phyloP scores from a whole-genome alignment of 2,329 filamentous ascomycete genomes.

The Colletotrichum karsti region DNA sequence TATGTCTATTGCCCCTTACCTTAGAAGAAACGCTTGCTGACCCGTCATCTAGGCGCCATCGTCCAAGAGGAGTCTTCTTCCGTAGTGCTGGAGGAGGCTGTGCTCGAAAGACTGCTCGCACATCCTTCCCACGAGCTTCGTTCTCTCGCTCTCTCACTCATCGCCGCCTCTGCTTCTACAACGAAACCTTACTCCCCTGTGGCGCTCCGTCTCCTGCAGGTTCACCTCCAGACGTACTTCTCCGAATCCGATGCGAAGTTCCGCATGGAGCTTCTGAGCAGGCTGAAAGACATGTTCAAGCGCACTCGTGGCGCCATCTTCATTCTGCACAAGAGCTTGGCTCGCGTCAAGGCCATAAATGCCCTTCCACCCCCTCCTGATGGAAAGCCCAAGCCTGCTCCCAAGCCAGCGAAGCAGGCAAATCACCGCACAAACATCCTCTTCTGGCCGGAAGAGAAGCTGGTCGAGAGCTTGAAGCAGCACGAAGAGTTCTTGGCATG shows the following conservation, averaged over 20 bases:
- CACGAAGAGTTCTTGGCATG: constrained; percentile 75
- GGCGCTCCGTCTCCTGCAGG: constrained; percentile 69
- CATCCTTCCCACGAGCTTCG: constrained; percentile 72
- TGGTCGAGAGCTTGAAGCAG: constrained; percentile 50
- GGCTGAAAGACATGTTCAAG: constrained; percentile 79
- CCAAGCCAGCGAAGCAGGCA: constrained; percentile 23
- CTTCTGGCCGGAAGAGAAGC: constrained; percentile 45
- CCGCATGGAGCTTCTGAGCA: constrained; percentile 80
- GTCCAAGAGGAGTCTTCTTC: constrained; percentile 25
- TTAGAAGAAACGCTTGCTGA: not conserved
- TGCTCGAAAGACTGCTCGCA: constrained; percentile 61
- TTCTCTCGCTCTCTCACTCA: constrained; percentile 81
- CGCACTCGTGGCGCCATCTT: constrained; percentile 75
- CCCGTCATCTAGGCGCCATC: not conserved
- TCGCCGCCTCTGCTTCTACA: constrained; percentile 78
- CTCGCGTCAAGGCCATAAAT: constrained; percentile 33
- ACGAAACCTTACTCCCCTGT: constrained; percentile 75
- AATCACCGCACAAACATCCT: constrained; percentile 45
- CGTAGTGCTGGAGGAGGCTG: constrained; percentile 46
- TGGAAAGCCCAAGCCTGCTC: constrained; percentile 3
- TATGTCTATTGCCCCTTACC: constrained; percentile 38
- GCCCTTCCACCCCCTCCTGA: constrained; percentile 11
- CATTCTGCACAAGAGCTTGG: constrained; percentile 54
- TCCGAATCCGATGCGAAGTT: constrained; percentile 88
- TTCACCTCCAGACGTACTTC: constrained; percentile 76